Conservation (phyloP, 768 basidiomycete genomes). For the Trametes sanguinea region DNA sequence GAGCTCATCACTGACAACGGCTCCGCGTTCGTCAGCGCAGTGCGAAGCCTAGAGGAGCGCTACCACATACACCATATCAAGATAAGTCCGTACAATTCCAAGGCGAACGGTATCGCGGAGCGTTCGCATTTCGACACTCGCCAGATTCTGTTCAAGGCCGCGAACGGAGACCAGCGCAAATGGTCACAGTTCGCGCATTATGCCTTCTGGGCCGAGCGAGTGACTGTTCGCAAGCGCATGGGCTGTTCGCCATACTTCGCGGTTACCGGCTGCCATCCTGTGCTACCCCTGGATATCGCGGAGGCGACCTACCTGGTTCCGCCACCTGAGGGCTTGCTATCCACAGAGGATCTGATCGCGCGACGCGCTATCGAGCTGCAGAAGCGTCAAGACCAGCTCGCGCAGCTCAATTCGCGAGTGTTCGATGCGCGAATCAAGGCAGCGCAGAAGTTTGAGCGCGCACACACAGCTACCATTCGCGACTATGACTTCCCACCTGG, state of each 20-base stretch:
- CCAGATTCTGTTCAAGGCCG: slow-evolving; percentile 39
- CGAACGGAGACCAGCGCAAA: slow-evolving; percentile 19
- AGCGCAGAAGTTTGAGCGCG: not conserved
- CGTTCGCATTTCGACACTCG: slow-evolving; percentile 33
- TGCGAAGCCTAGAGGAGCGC: slow-evolving; percentile 26
- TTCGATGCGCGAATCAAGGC: slow-evolving; percentile 3
- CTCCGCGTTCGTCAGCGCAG: slow-evolving; percentile 29
- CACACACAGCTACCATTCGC: no score
- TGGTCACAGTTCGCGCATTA: slow-evolving; percentile 28
- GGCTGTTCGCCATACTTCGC: slow-evolving; percentile 36
- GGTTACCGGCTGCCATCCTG: slow-evolving; percentile 21
- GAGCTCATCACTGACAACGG: slow-evolving; percentile 47
- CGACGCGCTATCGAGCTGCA: slow-evolving; percentile 5
- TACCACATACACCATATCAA: slow-evolving; percentile 40
- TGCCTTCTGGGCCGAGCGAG: slow-evolving; percentile 41
- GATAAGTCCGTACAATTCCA: slow-evolving; percentile 45
- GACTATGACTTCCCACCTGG: slow-evolving; percentile 27
- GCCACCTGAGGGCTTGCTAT: slow-evolving; percentile 13
- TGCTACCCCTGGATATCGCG: slow-evolving; percentile 26
- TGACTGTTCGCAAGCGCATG: slow-evolving; percentile 32
- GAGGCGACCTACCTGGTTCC: slow-evolving; percentile 23
- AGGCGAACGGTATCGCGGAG: slow-evolving; percentile 44
- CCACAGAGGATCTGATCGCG: slow-evolving; percentile 7
- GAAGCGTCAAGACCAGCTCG: not conserved
- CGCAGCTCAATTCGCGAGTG: not conserved